These are phyloP conservation scores for Phytophthora cryptogea DNA, from an alignment of 352 stramenopile genomes.

Conservation along the genomic window DNA sequence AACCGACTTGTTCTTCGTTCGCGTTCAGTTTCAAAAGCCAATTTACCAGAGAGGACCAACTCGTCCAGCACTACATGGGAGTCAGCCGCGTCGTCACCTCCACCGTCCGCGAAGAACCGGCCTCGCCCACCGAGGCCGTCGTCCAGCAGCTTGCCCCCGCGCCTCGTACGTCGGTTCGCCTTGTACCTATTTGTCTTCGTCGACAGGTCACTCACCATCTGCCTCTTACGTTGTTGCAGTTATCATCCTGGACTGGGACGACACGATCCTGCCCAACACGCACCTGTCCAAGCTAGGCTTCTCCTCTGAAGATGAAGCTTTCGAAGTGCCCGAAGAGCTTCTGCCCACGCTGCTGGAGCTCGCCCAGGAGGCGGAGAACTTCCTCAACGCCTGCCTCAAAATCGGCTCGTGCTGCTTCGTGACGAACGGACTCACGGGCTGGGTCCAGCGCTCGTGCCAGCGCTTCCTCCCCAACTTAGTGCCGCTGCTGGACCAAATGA, in stretches of 20 bases:
- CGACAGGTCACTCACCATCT: neutral
- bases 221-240: constrained; percentile 31
- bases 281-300: constrained; percentile 69
- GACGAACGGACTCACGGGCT: constrained; percentile 71
- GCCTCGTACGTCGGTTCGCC: constrained; percentile 25
- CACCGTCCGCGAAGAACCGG: constrained; percentile 22
- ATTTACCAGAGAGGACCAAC: constrained; percentile 22
- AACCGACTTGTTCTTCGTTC: constrained; percentile 24
- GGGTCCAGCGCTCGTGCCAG: constrained; percentile 76
- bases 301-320: constrained; percentile 49
- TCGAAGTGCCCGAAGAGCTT: constrained; percentile 44
- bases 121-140: constrained; percentile 21
- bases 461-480: constrained; percentile 68
- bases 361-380: constrained; percentile 41
- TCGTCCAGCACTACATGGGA: constrained; percentile 25
- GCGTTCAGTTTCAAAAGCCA: constrained; percentile 22
- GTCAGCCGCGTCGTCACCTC: constrained; percentile 35
- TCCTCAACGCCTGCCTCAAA: constrained; percentile 56
- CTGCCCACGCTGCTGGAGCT: constrained; percentile 39
- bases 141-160: constrained; percentile 12
- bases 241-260: constrained; percentile 83
- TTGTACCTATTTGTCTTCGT: neutral
- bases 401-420: constrained; percentile 61
- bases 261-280: constrained; percentile 81
- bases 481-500: constrained; percentile 60